These are phyloP conservation scores for Clavulina sp. DNA, from an alignment of 768 basidiomycete species.

Conservation along the genomic window DNA sequence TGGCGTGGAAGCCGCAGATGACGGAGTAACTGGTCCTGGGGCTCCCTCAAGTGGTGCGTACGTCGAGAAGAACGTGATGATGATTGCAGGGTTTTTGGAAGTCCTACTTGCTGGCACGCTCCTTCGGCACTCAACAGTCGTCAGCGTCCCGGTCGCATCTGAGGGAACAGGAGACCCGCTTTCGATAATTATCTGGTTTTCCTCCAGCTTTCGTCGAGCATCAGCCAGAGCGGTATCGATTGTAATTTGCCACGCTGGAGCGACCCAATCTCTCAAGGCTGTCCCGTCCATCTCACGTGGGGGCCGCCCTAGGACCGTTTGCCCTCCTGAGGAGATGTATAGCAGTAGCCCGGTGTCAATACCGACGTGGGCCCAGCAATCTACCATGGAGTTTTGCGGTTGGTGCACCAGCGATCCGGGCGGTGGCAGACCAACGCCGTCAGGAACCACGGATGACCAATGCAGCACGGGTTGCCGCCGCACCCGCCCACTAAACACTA, in stretches of 20 bases:
- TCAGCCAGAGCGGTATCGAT: conserved; percentile 1
- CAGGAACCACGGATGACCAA: conserved; percentile 40
- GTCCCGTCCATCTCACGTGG: conserved; percentile 21
- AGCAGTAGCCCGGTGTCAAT: conserved; percentile 21
- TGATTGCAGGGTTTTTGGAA: no score
- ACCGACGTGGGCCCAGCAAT: conserved; percentile 26
- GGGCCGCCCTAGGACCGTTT: conserved; percentile 17
- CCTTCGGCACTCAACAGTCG: no score
- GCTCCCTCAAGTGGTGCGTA: no score
- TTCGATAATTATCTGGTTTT: no score
- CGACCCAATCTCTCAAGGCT: conserved; percentile 5
- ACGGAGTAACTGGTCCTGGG: neutral
- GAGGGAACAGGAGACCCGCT: no score
- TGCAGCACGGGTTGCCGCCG: conserved; percentile 42
- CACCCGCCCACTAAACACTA: conserved; percentile 72
- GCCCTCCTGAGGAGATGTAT: conserved; percentile 18
- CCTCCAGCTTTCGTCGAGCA: no score
- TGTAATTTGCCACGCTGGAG: neutral
- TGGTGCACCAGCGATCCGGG: no score
- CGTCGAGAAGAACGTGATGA: no score
- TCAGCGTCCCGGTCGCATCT: no score
- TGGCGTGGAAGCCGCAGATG: neutral
- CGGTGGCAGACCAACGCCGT: conserved; percentile 19
- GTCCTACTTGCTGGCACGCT: no score
- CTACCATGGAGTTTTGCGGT: no score